These are phyloP conservation scores for Cyclospora cayetanensis DNA, from an alignment of 169 alveolate genomes.

Conservation along the genomic window DNA sequence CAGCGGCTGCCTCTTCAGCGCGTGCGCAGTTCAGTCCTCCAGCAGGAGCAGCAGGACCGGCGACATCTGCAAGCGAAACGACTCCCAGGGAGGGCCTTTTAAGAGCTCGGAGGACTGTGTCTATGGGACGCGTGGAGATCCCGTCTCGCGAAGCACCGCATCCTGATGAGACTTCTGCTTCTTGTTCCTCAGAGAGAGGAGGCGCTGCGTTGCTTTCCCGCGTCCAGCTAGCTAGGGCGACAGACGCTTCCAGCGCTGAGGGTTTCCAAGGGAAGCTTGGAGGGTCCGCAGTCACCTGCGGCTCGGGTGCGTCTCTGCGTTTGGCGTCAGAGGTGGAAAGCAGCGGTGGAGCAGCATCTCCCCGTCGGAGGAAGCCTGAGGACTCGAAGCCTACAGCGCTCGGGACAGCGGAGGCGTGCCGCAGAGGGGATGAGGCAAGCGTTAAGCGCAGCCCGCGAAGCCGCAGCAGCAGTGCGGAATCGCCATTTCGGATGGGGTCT, in stretches of 20 bases:
- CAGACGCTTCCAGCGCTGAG: too few species aligned
- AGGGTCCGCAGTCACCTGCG: too few species aligned
- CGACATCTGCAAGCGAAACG: background rate
- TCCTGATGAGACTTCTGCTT: too few species aligned
- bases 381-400: background rate
- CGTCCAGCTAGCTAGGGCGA: too few species aligned
- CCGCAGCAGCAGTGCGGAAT: constrained; percentile 62
- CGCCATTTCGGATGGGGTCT: constrained; percentile 6
- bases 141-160: too few species aligned
- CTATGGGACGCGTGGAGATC: constrained; percentile 26
- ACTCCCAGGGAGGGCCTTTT: background rate
- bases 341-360: background rate
- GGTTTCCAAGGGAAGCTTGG: too few species aligned
- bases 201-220: too few species aligned
- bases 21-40: background rate
- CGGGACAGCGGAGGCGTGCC: constrained; percentile 8
- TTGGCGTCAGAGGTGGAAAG: background rate
- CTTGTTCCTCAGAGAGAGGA: too few species aligned
- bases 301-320: too few species aligned
- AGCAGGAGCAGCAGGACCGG: background rate
- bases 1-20: background rate
- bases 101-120: constrained; percentile 56
- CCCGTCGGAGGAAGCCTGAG: background rate
- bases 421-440: constrained; percentile 16
- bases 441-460: constrained; percentile 22